Evolutionary conservation across 2,329 filamentous ascomycete genomes (phyloP).

Genomic region (Colletotrichum lindemuthianum): DNA sequence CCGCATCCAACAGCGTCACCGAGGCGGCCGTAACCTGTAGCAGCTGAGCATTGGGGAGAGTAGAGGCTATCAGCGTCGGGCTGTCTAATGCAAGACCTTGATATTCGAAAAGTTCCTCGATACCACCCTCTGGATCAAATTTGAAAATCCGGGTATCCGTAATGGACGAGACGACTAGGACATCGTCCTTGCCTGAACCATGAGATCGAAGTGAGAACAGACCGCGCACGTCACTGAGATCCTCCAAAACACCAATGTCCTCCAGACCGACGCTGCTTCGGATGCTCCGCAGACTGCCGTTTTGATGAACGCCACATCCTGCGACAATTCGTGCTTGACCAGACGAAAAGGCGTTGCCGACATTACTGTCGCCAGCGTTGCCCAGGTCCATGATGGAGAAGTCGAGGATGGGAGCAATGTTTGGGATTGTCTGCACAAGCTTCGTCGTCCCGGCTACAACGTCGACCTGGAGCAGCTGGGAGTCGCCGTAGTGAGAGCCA

Average conservation of each 20-base stretch:
- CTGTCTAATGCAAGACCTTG: constrained; percentile 75
- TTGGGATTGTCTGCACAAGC: constrained; percentile 79
- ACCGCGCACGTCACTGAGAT: constrained; percentile 78
- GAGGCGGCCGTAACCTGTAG: constrained; percentile 31
- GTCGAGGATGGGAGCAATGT: constrained; percentile 91
- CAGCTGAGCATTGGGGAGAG: constrained; percentile 43
- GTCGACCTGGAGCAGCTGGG: constrained; percentile 77
- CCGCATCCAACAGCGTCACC: constrained; percentile 30
- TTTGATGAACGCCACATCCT: constrained; percentile 88
- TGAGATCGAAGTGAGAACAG: constrained; percentile 74
- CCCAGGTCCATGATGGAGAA: constrained; percentile 98
- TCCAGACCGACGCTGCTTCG: constrained; percentile 94
- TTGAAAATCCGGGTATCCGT: constrained; percentile 85
- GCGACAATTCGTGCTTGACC: constrained; percentile 94
- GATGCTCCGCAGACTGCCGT: constrained; percentile 89
- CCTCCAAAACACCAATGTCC: constrained; percentile 82
- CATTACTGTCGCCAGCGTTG: constrained; percentile 78
- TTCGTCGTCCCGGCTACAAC: constrained; percentile 59
- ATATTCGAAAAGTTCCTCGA: constrained; percentile 87
- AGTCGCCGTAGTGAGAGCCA: constrained; percentile 92
- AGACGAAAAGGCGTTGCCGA: constrained; percentile 89
- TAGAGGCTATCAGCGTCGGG: constrained; percentile 78
- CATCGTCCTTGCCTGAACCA: constrained; percentile 67
- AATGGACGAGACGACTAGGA: constrained; percentile 81
- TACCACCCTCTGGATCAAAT: constrained; percentile 78